Conservation (phyloP, 805 yeast species). For the Lachancea kluyveri region DNA sequence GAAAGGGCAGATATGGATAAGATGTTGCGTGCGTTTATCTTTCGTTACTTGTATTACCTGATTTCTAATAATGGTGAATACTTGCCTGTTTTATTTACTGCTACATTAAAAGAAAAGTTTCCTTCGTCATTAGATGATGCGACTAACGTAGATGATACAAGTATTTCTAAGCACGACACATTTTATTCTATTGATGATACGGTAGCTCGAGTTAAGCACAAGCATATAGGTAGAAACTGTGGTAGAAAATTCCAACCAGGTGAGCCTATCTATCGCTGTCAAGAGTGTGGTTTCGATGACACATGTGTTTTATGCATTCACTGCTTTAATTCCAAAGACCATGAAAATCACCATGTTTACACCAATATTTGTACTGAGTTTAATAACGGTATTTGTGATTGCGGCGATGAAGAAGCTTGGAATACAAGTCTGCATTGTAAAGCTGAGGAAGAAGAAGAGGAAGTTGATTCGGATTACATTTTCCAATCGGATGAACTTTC, state of each 20-base stretch:
- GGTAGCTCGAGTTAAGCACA: slow-evolving; percentile 14
- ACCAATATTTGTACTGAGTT: slow-evolving; percentile 42
- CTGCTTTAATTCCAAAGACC: slow-evolving; percentile 69
- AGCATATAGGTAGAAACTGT: slow-evolving; percentile 61
- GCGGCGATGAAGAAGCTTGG: slow-evolving; percentile 70
- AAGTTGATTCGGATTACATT: slow-evolving; percentile 8
- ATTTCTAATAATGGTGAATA: slow-evolving; percentile 35
- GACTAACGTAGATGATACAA: slow-evolving; percentile 11
- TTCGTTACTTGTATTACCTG: slow-evolving; percentile 29
- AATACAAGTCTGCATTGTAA: slow-evolving; percentile 45
- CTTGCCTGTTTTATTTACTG: slow-evolving; percentile 29
- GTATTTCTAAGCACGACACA: slow-evolving; percentile 9
- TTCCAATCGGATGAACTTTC: slow-evolving; percentile 11
- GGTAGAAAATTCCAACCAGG: slow-evolving; percentile 55
- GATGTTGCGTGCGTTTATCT: slow-evolving; percentile 17
- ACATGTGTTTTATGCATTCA: slow-evolving; percentile 71
- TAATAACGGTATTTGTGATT: slow-evolving; percentile 61
- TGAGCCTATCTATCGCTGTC: slow-evolving; percentile 66
- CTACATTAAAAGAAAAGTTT: slow-evolving; percentile 11
- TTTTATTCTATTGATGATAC: slow-evolving; percentile 15
- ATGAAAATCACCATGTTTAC: slow-evolving; percentile 56
- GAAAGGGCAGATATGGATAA: slow-evolving; percentile 26
- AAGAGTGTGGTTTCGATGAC: slow-evolving; percentile 70
- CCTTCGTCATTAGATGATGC: slow-evolving; percentile 18
- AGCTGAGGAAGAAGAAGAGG: slow-evolving; percentile 30